phyloP scores from a whole-genome alignment of 2,329 filamentous ascomycete species.

The Botrytis fragariae region DNA sequence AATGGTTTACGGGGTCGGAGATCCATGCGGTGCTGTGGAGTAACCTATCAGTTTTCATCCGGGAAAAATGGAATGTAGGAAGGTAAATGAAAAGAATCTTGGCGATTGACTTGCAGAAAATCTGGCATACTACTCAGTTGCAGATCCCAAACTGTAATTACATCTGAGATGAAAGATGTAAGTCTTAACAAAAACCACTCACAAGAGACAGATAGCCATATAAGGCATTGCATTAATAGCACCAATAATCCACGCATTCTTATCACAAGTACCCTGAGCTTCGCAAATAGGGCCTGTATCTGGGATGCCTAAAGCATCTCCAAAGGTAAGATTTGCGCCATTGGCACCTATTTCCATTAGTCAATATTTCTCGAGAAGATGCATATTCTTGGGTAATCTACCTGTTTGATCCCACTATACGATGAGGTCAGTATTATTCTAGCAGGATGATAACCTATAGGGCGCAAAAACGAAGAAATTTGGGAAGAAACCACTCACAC shows the following conservation, averaged over 20 bases:
- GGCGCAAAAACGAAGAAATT: rapidly evolving
- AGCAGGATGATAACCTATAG: conserved; percentile 21
- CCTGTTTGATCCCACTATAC: conserved; percentile 22
- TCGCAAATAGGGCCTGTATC: conserved; percentile 17
- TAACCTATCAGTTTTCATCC: not conserved
- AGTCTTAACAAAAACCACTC: not conserved
- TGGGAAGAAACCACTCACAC: conserved; percentile 38
- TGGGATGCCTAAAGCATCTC: conserved; percentile 44
- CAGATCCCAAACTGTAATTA: not conserved
- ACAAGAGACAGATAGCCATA: conserved; percentile 49
- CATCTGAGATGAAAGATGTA: not conserved
- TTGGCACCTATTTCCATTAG: conserved; percentile 44
- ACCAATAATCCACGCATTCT: conserved; percentile 56
- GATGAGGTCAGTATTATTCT: not conserved
- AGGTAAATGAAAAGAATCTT: not conserved
- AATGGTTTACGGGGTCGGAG: conserved; percentile 59
- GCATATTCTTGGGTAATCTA: not conserved
- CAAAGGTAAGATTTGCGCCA: conserved; percentile 50
- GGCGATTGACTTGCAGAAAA: too few relatives aligned
- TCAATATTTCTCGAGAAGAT: not conserved
- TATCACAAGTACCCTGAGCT: conserved; percentile 37
- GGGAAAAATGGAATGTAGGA: too few relatives aligned
- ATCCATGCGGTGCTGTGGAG: conserved; percentile 50
- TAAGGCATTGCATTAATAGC: conserved; percentile 52
- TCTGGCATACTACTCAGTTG: not conserved